Evolutionary conservation across 2,329 filamentous ascomycete genomes (phyloP).

Genomic region (Paraphaeosphaeria minitans): DNA sequence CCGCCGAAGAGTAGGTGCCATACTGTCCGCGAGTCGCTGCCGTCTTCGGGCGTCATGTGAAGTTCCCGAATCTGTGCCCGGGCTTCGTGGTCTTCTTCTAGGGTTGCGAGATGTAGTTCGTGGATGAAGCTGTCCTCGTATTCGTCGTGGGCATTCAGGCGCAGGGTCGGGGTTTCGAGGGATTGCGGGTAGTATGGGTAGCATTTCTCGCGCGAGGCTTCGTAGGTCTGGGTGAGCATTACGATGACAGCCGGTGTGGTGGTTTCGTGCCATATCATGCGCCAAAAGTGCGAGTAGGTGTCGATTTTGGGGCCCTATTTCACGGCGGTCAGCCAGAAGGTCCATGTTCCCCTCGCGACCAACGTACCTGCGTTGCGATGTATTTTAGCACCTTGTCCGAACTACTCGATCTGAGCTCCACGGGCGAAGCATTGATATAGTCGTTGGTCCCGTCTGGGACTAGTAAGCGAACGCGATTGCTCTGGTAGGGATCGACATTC

Average conservation of each 20-base stretch:
- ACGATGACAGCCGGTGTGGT: slow-evolving; percentile 75
- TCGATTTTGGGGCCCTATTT: slow-evolving; percentile 74
- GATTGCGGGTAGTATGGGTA: slow-evolving; percentile 79
- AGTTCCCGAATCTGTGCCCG: slow-evolving; percentile 77
- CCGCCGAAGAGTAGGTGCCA: slow-evolving; percentile 85
- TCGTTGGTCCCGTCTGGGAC: slow-evolving; percentile 70
- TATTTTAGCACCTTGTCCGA: slow-evolving; percentile 61
- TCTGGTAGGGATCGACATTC: slow-evolving; percentile 89
- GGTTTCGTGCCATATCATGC: slow-evolving; percentile 90
- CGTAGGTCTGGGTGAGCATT: slow-evolving; percentile 90
- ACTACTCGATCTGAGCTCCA: slow-evolving; percentile 49
- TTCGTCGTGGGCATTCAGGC: slow-evolving; percentile 67
- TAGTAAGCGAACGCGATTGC: slow-evolving; percentile 79
- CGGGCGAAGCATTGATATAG: slow-evolving; percentile 60
- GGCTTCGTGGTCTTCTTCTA: slow-evolving; percentile 60
- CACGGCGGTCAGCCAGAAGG: background rate
- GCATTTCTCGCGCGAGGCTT: slow-evolving; percentile 80
- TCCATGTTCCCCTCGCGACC: background rate
- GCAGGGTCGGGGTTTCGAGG: slow-evolving; percentile 46
- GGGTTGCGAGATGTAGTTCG: slow-evolving; percentile 65
- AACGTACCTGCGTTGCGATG: slow-evolving; percentile 79
- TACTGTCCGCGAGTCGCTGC: slow-evolving; percentile 65
- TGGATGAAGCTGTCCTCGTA: slow-evolving; percentile 71
- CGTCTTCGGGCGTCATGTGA: slow-evolving; percentile 52
- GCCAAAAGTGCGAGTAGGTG: slow-evolving; percentile 84